Evolutionary conservation across 2,329 filamentous ascomycete genomes (phyloP), one percentile per base, ranked within the genome.

Genomic region (Neoarthrinium moseri): DNA sequence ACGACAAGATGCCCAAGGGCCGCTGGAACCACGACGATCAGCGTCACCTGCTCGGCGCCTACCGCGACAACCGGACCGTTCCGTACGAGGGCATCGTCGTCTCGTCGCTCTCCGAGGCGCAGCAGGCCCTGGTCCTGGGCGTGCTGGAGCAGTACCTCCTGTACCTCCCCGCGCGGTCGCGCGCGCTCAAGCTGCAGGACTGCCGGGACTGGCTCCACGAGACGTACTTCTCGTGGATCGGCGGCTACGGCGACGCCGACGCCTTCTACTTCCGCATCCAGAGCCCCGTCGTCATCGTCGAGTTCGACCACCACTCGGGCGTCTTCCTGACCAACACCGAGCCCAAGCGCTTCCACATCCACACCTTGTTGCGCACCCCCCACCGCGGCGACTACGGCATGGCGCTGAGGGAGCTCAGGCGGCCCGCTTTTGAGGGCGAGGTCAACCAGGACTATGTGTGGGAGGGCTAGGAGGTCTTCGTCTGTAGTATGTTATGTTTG

Each of bases 1-100:
- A 89, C 47, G 77, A 80, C 0, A 73, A 67, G 0, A 89, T 90
- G 86, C 80, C 77, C 3, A 66, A 69, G 11, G 84, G 83, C 8
- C 76, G 87, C 6, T 91, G 87, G 87, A 91, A 91, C 61, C 84
- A 84, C 53, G 86, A 90, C 57, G 88, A 92, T 61, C 86, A 91
- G 68, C 76, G 87, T 5, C 87, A 91, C 57, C 62, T 90, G 4
- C 89, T 86, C 60, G 88, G 89, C 27, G 88, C 88, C 0, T 89
- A 87, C 61, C 78, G 86, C 11, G 88, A 92, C 57, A 94, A 92
- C 62, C 77, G 87, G 10, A 66, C 87, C 10, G 84, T 92, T 0
- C 87, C 88, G 0, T 88, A 83, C 59, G 83, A 91, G 64, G 88
- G 88, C 0, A 64, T 88, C 5, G 58, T 72, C 0, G 81, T 84